Evolutionary conservation across 768 basidiomycete genomes (phyloP), one percentile per base, ranked within the genome.

Genomic region (Hysterangium stoloniferum): DNA sequence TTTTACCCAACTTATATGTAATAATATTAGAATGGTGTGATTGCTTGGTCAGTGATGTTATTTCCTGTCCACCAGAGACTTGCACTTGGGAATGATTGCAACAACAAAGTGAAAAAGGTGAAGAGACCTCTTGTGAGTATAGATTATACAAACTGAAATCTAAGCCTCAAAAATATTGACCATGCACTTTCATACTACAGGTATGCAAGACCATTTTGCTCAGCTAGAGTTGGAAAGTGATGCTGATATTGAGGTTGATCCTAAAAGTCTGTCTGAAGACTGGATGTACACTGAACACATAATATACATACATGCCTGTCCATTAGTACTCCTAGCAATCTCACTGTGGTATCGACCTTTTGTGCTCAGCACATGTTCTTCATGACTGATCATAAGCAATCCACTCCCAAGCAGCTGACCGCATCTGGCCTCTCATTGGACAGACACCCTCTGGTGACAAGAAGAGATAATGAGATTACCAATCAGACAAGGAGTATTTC

Each of bases 301-400:
- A 7, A 65, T 74, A 9, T 73, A 73, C 51, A 71, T 74, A 67
- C 73, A 73, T 1, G 73, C 73, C 48, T 35, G 71, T 54, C 31
- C 13, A 8, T 33, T 15, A 25, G 11, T n/a, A n/a, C 34, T 36
- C 32, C 29, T 28, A 17, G 22, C n/a, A n/a, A 37, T 35, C 17
- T 17, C 41, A 11, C 17, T 11, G 28, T 32, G 24, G 4, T 48
- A 8, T 17, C 12, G n/a, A 19, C n/a, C 5, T 24, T 20, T 19
- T 19, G 13, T 6, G 24, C 32, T 20, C 50, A 75, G 73, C 70
- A 75, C 57, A 67, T 71, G 12, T 74, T 70, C 55, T 75, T 77
- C 49, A 71, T 68, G 28, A 72, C 73, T 5, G 75, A 77, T 53
- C 75, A 77, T 55, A 71, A 67, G 48, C 75, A 77, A 54, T 68